These are phyloP conservation scores for Chalciporus sp. DNA, from an alignment of 1,284 basidiomycete species.

Conservation along the genomic window DNA sequence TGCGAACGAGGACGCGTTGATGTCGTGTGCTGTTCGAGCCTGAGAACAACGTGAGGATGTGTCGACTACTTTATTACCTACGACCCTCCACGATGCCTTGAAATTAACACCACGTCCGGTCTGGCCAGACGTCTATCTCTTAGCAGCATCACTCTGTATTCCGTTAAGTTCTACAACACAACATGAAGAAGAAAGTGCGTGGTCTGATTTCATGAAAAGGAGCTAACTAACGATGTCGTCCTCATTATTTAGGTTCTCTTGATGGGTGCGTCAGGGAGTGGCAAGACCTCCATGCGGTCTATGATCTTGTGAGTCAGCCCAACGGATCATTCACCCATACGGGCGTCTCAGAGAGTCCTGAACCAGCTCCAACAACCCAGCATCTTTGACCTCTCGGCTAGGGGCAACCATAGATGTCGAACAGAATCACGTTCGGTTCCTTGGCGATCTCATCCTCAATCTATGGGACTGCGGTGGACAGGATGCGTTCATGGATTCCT, in stretches of 20 bases:
- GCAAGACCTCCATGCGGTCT: constrained; percentile 97
- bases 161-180: background rate
- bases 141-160: background rate
- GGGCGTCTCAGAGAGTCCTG: background rate
- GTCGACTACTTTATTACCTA: no score
- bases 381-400: constrained; percentile 87
- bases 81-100: no score
- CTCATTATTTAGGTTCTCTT: constrained; percentile 69
- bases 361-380: constrained; percentile 88
- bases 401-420: constrained; percentile 98
- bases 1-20: background rate
- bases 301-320: constrained; percentile 86
- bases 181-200: constrained; percentile 50
- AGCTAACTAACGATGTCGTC: background rate
- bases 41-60: no score
- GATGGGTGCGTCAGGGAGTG: constrained; percentile 92
- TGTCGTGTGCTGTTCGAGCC: no score
- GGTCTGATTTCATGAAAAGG: background rate
- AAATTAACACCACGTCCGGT: background rate
- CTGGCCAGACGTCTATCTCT: background rate
- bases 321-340: background rate
- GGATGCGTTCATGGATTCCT: constrained; percentile 97
- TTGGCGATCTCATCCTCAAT: constrained; percentile 91
- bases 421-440: constrained; percentile 95
- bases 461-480: constrained; percentile 99